Evolutionary conservation across 192 early-diverging fungal species (phyloP).

Genomic region (Dissophora globulifera): DNA sequence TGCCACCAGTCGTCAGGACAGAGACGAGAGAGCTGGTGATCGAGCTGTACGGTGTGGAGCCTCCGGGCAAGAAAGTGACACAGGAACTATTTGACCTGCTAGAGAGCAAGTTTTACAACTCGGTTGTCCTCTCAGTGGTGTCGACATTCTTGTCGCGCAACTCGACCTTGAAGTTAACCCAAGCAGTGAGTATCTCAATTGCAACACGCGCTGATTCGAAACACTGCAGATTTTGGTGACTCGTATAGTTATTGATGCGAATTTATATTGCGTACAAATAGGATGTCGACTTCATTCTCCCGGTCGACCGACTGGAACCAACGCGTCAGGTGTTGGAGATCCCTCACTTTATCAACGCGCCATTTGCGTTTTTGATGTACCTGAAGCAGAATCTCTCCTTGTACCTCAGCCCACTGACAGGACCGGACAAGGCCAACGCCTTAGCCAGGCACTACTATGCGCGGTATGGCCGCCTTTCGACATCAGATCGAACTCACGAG

Average conservation of each 20-base stretch:
- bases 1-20: constrained; percentile 20
- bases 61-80: constrained; percentile 61
- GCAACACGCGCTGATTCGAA: too few species aligned
- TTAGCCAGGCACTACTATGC: constrained; percentile 55
- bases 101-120: constrained; percentile 68
- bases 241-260: neutral
- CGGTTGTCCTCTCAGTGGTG: constrained; percentile 71
- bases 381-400: constrained; percentile 69
- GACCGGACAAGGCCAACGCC: constrained; percentile 50
- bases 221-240: too few species aligned
- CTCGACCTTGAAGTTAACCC: constrained; percentile 68
- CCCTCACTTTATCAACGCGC: constrained; percentile 64
- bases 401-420: constrained; percentile 54
- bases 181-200: constrained; percentile 61
- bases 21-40: constrained; percentile 68
- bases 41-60: constrained; percentile 80
- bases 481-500: constrained; percentile 23
- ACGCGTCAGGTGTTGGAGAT: constrained; percentile 56
- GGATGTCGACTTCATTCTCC: constrained; percentile 86
- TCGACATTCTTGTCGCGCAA: constrained; percentile 76
- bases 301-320: constrained; percentile 61
- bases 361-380: constrained; percentile 70
- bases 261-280: constrained; percentile 21
- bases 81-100: constrained; percentile 71
- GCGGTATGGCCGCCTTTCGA: constrained; percentile 41